A percentile compares a stretch with the other conserved stretches of the same genome.
phyloP scores from a whole-genome alignment of 2,329 filamentous ascomycete species.

The Neopestalotiopsis rosae region DNA sequence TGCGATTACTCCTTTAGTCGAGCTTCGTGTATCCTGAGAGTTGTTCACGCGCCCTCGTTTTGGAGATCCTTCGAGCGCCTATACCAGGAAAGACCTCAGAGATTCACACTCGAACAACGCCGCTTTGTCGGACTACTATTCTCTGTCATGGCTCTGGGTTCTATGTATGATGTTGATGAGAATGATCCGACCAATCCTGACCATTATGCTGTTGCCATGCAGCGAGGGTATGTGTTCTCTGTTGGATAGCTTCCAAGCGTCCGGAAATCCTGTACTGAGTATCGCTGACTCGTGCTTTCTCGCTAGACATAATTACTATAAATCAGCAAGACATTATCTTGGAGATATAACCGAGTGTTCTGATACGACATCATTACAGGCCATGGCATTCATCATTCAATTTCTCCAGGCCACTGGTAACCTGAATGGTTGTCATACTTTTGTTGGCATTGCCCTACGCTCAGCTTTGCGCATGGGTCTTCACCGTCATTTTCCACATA shows the following conservation, averaged over 20 bases:
- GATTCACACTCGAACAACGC: conserved; percentile 68
- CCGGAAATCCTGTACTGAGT: background rate
- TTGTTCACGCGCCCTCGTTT: conserved; percentile 83
- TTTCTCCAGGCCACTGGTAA: conserved; percentile 79
- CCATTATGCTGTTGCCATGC: conserved; percentile 56
- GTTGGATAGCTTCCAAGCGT: background rate
- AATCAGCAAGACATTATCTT: conserved; percentile 66
- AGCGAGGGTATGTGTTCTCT: conserved; percentile 58
- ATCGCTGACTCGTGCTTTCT: background rate
- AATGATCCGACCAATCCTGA: conserved; percentile 53
- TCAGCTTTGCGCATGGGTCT: conserved; percentile 75
- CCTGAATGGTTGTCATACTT: conserved; percentile 76
- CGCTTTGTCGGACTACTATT: conserved; percentile 75
- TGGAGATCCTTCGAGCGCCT: conserved; percentile 77
- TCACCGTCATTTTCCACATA: conserved; percentile 70
- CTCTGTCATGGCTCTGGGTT: conserved; percentile 73
- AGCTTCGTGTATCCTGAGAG: conserved; percentile 65
- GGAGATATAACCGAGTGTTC: conserved; percentile 68
- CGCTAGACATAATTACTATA: conserved; percentile 74
- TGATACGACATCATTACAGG: conserved; percentile 73
- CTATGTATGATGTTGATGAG: conserved; percentile 69
- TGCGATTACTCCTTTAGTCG: conserved; percentile 62
- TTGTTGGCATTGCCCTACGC: conserved; percentile 75
- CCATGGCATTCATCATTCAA: conserved; percentile 75
- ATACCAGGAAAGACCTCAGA: conserved; percentile 71